Evolutionary conservation across 345 rosid genomes (phyloP).

Genomic region (Diplotaxis tenuifolia): DNA sequence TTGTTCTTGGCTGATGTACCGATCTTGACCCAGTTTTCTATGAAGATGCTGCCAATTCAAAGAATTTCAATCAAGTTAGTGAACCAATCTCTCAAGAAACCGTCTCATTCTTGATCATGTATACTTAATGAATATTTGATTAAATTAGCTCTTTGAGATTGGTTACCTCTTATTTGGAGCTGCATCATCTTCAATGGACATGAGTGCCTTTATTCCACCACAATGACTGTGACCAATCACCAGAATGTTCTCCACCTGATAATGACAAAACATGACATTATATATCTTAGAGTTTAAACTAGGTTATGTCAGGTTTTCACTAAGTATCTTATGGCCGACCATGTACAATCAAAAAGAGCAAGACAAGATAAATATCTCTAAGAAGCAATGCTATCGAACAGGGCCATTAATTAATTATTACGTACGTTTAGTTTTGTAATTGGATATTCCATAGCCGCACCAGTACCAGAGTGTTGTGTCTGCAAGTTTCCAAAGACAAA

Average conservation of each 20-base stretch:
- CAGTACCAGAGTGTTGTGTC: constrained; percentile 67
- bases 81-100: neutral
- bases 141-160: neutral
- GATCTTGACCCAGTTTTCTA: constrained; percentile 83
- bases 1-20: constrained; percentile 67
- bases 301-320: neutral
- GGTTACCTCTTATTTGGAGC: constrained; percentile 32
- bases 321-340: neutral
- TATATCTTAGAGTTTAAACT: neutral
- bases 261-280: constrained; percentile 8
- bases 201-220: constrained; percentile 95
- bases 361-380: neutral
- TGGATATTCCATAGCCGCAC: constrained; percentile 97
- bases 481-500: constrained; percentile 37
- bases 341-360: neutral
- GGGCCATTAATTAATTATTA: neutral
- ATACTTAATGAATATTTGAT: neutral
- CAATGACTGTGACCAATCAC: constrained; percentile 96
- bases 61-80: constrained; percentile 16
- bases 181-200: constrained; percentile 45
- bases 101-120: neutral
- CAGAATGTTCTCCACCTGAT: constrained; percentile 81
- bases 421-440: constrained; percentile 78
- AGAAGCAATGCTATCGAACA: neutral
- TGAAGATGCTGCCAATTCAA: constrained; percentile 62